Evolutionary conservation across 129 eudicot genomes (phyloP).

Genomic region (Kitagawia praeruptora): DNA sequence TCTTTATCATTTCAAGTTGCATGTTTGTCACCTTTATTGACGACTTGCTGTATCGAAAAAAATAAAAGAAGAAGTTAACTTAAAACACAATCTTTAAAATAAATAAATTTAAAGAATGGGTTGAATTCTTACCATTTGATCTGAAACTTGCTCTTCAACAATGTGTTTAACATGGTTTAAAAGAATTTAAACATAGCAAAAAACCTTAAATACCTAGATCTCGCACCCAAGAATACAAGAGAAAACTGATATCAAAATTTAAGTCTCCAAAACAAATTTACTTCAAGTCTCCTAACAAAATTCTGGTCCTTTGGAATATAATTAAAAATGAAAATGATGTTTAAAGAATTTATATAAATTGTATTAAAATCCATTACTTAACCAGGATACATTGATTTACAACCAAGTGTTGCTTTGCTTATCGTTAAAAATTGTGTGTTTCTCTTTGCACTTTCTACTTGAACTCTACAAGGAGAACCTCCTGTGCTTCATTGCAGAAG

Average conservation of each 20-base stretch:
- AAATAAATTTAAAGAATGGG: neutral
- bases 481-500: neutral
- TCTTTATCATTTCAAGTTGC: conserved; percentile 47
- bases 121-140: conserved; percentile 38
- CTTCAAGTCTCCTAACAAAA: neutral
- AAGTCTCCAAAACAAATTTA: neutral
- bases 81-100: neutral
- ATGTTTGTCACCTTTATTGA: conserved; percentile 38
- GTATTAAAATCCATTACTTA: too few species aligned
- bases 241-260: neutral
- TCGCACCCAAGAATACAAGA: neutral
- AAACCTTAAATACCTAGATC: neutral
- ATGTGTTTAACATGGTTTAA: conserved; percentile 26
- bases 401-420: neutral
- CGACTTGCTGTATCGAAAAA: conserved; percentile 44
- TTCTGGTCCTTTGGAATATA: neutral
- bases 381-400: neutral
- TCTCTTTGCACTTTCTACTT: neutral
- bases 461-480: neutral
- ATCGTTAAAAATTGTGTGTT: neutral
- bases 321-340: neutral
- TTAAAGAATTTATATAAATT: neutral
- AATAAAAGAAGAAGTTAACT: conserved; percentile 1
- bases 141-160: conserved; percentile 52
- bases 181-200: neutral